Evolutionary conservation across 2,329 filamentous ascomycete genomes (phyloP).

Genomic region (Cercospora sp.): DNA sequence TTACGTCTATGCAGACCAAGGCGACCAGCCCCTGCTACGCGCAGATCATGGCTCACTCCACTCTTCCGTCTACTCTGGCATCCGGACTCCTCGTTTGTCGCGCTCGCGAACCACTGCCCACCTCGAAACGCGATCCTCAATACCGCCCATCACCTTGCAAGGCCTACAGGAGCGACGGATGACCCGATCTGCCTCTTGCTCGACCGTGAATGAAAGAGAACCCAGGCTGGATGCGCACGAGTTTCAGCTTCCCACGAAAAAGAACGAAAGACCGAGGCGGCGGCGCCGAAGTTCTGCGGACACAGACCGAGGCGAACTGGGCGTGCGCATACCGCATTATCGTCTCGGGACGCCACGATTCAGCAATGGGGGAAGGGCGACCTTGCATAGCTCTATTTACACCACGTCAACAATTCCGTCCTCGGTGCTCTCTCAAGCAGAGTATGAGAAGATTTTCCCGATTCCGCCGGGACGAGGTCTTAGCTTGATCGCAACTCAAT

Average conservation of each 20-base stretch:
- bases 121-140: conserved; percentile 8
- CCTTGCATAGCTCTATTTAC: conserved; percentile 79
- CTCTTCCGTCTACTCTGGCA: conserved; percentile 23
- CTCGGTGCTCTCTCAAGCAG: conserved; percentile 56
- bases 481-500: conserved; percentile 23
- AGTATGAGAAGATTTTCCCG: conserved; percentile 46
- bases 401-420: conserved; percentile 63
- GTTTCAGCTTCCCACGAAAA: conserved; percentile 30
- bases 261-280: conserved; percentile 27
- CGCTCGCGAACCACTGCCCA: conserved; percentile 13
- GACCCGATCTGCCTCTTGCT: conserved; percentile 70
- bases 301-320: conserved; percentile 30
- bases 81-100: conserved; percentile 30
- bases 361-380: conserved; percentile 70
- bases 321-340: conserved; percentile 70
- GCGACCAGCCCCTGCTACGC: conserved; percentile 21
- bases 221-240: conserved; percentile 36
- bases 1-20: conserved; percentile 16
- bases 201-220: conserved; percentile 65
- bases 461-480: conserved; percentile 39
- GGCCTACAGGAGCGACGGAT: conserved; percentile 23
- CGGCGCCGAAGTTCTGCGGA: conserved; percentile 36
- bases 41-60: conserved; percentile 22
- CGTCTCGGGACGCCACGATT: conserved; percentile 80
- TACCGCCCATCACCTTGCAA: conserved; percentile 26